Evolutionary conservation across 2,329 filamentous ascomycete genomes (phyloP).

Genomic region (Gremmenia infestans): DNA sequence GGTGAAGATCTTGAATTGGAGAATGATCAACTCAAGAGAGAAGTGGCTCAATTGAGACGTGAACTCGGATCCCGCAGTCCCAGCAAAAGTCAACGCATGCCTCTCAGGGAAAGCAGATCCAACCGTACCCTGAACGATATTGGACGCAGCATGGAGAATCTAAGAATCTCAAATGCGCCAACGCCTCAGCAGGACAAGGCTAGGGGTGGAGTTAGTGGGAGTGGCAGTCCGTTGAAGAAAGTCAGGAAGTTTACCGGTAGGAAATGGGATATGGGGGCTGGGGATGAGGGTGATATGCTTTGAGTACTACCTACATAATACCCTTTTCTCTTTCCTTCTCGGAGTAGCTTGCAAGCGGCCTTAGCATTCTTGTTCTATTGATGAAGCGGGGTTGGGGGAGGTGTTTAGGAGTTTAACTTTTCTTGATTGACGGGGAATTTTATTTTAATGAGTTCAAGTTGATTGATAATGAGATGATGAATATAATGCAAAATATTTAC

Average conservation of each 20-base stretch:
- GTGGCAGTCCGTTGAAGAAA: conserved; percentile 24
- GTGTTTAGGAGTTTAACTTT: too few relatives aligned
- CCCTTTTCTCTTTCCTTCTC: too few relatives aligned
- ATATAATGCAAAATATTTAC: too few relatives aligned
- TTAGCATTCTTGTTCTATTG: too few relatives aligned
- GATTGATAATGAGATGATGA: too few relatives aligned
- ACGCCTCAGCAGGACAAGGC: neutral
- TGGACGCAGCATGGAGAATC: conserved; percentile 10
- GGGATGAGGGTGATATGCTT: conserved; percentile 16
- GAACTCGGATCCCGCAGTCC: conserved; percentile 53
- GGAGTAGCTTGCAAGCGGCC: too few relatives aligned
- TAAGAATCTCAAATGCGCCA: conserved; percentile 5
- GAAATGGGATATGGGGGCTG: conserved; percentile 30
- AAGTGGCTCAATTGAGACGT: conserved; percentile 59
- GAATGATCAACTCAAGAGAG: conserved; percentile 63
- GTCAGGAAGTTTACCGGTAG: conserved; percentile 26
- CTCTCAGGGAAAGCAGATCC: conserved; percentile 8
- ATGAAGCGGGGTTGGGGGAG: too few relatives aligned
- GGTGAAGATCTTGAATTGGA: conserved; percentile 61
- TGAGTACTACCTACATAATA: neutral
- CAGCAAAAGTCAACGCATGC: conserved; percentile 21
- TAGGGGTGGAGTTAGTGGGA: neutral
- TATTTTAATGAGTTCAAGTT: too few relatives aligned
- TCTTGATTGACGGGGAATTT: too few relatives aligned
- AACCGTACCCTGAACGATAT: neutral